Evolutionary conservation across 768 basidiomycete species (phyloP), one percentile per base, ranked within the genome.

Genomic region (Kwoniella botswanensis): DNA sequence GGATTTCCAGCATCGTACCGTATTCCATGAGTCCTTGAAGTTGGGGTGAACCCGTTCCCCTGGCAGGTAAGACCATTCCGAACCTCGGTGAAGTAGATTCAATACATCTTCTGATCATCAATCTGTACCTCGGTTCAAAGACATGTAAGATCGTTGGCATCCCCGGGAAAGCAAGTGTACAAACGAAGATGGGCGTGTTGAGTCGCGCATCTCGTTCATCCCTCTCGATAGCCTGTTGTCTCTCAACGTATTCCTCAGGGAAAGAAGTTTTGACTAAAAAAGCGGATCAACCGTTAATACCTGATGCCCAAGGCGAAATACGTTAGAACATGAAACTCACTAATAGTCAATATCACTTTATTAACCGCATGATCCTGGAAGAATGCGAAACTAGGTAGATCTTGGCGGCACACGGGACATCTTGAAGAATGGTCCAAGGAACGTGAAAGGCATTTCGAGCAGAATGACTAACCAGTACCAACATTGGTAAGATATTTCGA

Each of bases 61-160:
- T 84, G 3, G 88, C 86, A 15, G 92, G 90, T 85, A 96, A 90
- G 78, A 97, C 88, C 93, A 98, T 98, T 46, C 96, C 96, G 83
- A 98, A 97, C 24, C 87, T 86, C n/a, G 92, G 92, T 54, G 85
- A 85, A 4, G 88, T 86, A 17, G 87, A 89, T 76, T 93, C 90
- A 68, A 98, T 90, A 81, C 92, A 94, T n/a, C 96, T 90, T 24
- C 96, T 91, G 65, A 98, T 90, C 96, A 98, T 98, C 62, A 98
- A 87, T 7, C 96, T 91, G 82, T 98, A 95, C 86, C 92, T 88
- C 0, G 96, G 96, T 82, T 98, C 96, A 81, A 93, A 98, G 79
- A 98, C 90, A 83, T 97, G 94, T 17, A 98, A 86, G 65, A 91
- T 86, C 58, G 91, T 94, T 52, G 93, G 94, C 85, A 94, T 89